Base-by-base conservation (phyloP, 345 rosid species). In the Eucalyptus marginata region DNA sequence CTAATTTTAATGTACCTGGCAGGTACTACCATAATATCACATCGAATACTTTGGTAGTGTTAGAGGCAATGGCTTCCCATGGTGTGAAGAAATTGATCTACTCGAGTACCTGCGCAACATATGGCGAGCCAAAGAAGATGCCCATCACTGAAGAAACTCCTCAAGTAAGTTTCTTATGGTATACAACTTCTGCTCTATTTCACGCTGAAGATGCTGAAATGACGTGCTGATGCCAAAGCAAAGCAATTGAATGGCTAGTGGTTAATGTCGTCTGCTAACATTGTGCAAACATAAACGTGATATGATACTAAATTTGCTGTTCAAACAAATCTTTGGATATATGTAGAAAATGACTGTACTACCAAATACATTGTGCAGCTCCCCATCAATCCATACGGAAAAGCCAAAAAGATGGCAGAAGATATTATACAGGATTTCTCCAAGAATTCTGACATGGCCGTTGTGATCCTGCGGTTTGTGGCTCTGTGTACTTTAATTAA, bases 401-500 rank as follows among this genome's bases (percentile, higher is more conserved):
- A 97, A 95, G 99, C 99, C 88, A 98, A 98, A 93, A 98, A 96
- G 92, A 98, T 98, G 99, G 97, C 99, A 12, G 99, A 98, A 93
- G 99, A 96, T 91, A 95, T 97, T 91, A 97, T 98, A 86, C 93
- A 95, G 64, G 99, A 98, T 91, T 97, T 97, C 92, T 96, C 97
- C 20, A 98, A 94, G 90, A 97, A 93, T 90, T 93, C 98, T 71
- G 93, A 96, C 89, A 95, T 96, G 97, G 99, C 99, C 0, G 95
- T 98, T 76, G 95, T 98, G 99, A 95, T 98, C 92, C 89, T 98
- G 79, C 95, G 99, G 99, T 98, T 87, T 24, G 93, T 91, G 25
- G 18, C 5, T 12, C 40, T 76, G 59, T 44, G 25, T 71, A 15
- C 33, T 49, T 27, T 29, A 43, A 25, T 17, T 33, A 66, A 29